These are phyloP conservation scores for Alternaria hordeiaustralica DNA, from an alignment of 2,329 filamentous ascomycete species.

Conservation along the genomic window DNA sequence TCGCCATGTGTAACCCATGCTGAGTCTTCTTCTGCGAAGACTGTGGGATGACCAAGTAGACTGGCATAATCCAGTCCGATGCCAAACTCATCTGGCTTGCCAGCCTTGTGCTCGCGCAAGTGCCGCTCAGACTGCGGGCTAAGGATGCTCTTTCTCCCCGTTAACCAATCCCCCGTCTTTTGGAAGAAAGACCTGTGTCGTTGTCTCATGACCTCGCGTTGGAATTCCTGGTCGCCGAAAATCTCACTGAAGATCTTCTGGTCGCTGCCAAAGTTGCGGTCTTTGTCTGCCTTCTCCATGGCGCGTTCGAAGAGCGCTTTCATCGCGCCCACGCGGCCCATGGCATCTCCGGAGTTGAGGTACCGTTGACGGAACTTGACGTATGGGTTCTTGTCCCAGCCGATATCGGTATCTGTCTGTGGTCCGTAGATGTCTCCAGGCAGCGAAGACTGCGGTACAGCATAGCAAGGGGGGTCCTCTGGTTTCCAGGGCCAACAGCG, in stretches of 20 bases:
- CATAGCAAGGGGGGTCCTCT: neutral
- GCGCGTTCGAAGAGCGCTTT: neutral
- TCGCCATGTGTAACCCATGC: neutral
- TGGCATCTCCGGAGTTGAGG: conserved; percentile 1
- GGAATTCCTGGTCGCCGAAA: neutral
- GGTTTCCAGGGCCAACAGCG: conserved; percentile 1
- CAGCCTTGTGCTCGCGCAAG: neutral
- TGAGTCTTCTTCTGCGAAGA: conserved; percentile 2
- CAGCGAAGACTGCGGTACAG: neutral
- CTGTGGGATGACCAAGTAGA: neutral
- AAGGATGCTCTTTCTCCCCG: neutral
- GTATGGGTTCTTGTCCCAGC: neutral
- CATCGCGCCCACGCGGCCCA: conserved; percentile 1
- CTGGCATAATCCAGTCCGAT: neutral
- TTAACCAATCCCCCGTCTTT: neutral
- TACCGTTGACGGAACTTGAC: conserved; percentile 1
- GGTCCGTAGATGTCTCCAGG: neutral
- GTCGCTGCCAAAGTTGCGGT: neutral
- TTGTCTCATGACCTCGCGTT: neutral
- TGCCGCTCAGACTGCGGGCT: neutral
- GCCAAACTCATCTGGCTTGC: neutral
- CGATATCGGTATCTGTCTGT: neutral
- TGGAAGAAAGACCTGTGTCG: neutral
- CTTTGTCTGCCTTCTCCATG: neutral
- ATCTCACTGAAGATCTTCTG: conserved; percentile 5